Conservation (phyloP, 1,284 basidiomycete genomes). For the Athelia psychrophila region DNA sequence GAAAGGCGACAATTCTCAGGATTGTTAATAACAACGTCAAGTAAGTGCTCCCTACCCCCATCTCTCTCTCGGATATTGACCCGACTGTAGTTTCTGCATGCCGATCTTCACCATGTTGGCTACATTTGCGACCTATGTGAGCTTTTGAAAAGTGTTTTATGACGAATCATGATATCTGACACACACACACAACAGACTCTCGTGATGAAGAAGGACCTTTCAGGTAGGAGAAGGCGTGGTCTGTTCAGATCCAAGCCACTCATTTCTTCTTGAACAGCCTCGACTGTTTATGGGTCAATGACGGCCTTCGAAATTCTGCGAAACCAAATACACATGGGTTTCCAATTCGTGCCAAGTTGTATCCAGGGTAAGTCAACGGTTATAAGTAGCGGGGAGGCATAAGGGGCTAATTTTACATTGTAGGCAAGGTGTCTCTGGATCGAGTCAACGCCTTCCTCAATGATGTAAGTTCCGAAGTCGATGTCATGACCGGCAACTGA, state of each 20-base stretch:
- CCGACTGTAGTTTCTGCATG: constrained; percentile 45
- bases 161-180: background rate
- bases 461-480: constrained; percentile 4
- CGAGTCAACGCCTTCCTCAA: constrained; percentile 33
- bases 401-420: background rate
- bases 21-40: constrained; percentile 35
- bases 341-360: too few species aligned
- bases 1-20: constrained; percentile 37
- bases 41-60: constrained; percentile 17
- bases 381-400: too few species aligned
- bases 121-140: constrained; percentile 61
- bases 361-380: too few species aligned
- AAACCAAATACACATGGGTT: constrained; percentile 6
- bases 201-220: constrained; percentile 22
- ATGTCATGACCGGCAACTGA: background rate
- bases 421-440: constrained; percentile 30
- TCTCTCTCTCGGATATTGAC: background rate
- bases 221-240: too few species aligned
- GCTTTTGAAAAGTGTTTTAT: background rate
- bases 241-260: too few species aligned
- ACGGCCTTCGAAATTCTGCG: constrained; percentile 18
- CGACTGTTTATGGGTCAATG: constrained; percentile 18
- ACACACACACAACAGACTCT: constrained; percentile 26
- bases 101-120: constrained; percentile 65
- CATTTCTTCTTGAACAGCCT: constrained; percentile 17